Base-by-base conservation (phyloP, 495 filamentous ascomycete genomes). In the Neurospora terricola region DNA sequence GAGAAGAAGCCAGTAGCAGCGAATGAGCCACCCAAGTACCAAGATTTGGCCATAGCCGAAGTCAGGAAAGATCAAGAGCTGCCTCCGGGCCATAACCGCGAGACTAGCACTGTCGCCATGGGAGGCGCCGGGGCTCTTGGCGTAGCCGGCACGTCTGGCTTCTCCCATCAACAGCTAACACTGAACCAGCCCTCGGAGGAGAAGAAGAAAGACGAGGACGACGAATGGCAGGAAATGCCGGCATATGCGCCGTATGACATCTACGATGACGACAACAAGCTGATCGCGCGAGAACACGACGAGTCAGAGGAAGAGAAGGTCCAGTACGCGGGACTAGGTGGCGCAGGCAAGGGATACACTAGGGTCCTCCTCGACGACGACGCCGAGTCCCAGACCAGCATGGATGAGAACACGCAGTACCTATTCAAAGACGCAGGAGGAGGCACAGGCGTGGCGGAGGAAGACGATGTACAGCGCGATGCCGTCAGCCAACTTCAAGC, bases 391-490 rank as follows among this genome's bases (percentile, higher is more conserved):
- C 91, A 91, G 62, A 98, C 93, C 12, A 97, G 94, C 83, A 90
- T 99, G 90, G 96, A 99, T 78, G 96, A 99, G 70, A 95, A 98
- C 78, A 98, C 96, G 3, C 90, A 92, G 70, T 99, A 99, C 78
- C 86, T 99, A 12, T 99, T 99, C 83, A 94, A 92, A 79, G 88
- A 89, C 45, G 54, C 77, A 75, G 62, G 88, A 88, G 12, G 79
- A 82, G 70, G 83, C 83, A 40, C 87, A 84, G 39, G 92, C 88
- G 11, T 86, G 87, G 84, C 71, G 70, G 83, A 92, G 36, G 92
- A 91, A 39, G 93, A 93, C 36, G 94, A 96, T 27, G 93, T 93
- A 75, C 88, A 89, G 75, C 88, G 94, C 68, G 96, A 98, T 83
- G 88, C 93, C 6, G 78, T 96, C 70, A 89, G 91, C 69, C 96